A percentile compares a stretch with the other conserved stretches of the same genome.
Conservation (phyloP, 306 rosid genomes). For the Morella rubra region DNA sequence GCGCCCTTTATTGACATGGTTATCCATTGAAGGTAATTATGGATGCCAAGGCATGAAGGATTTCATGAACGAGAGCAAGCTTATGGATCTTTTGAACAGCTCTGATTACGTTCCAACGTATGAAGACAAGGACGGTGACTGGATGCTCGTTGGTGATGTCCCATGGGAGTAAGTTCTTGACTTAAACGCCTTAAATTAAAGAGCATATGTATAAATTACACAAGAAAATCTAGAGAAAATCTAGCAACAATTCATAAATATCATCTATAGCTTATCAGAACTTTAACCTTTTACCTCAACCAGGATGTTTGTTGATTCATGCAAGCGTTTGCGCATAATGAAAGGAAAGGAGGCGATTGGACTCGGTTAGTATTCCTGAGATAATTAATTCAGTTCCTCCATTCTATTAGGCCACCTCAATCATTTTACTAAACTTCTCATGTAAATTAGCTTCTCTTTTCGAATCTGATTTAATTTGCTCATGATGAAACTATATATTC, state of each 20-base stretch:
- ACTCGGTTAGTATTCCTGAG: slow-evolving; percentile 51
- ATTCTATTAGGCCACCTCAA: too few species aligned
- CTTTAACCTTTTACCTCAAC: neutral
- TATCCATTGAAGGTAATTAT: slow-evolving; percentile 54
- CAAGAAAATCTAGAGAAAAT: slow-evolving; percentile 3
- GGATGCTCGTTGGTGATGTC: slow-evolving; percentile 99
- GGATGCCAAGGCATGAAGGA: slow-evolving; percentile 84
- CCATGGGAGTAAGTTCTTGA: slow-evolving; percentile 83
- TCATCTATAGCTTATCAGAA: neutral
- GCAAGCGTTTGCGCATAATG: slow-evolving; percentile 93
- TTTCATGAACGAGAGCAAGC: slow-evolving; percentile 86
- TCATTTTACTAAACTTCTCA: too few species aligned
- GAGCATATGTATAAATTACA: too few species aligned
- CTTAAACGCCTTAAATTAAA: neutral
- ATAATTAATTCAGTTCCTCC: too few species aligned
- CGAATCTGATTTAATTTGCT: neutral
- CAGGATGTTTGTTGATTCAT: slow-evolving; percentile 95
- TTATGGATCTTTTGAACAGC: slow-evolving; percentile 76
- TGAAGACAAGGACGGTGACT: slow-evolving; percentile 94
- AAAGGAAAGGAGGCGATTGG: slow-evolving; percentile 95
- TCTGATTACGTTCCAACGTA: slow-evolving; percentile 87
- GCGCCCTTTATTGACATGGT: neutral
- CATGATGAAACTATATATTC: neutral
- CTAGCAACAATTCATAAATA: neutral
- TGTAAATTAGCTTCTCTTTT: neutral